A percentile compares a stretch with the other conserved stretches of the same genome.
Evolutionary conservation across 2,329 filamentous ascomycete species (phyloP).

Genomic region (Pseudogymnoascus sp.): DNA sequence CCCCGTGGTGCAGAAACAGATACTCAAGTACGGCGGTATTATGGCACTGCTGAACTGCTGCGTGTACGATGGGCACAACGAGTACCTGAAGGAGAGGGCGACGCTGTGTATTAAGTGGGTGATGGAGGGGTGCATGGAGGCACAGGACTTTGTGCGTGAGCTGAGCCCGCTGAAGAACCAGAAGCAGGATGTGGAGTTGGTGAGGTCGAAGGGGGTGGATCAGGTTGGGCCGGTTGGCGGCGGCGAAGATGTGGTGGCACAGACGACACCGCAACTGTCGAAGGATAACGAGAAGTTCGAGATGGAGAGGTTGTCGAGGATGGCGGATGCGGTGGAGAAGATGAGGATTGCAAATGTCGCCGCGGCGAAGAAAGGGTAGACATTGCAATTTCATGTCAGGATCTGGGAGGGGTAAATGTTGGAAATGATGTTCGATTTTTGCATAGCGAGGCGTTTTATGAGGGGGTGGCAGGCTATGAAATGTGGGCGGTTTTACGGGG

Average conservation of each 20-base stretch:
- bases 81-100: conserved; percentile 85
- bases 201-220: neutral
- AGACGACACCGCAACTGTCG: neutral
- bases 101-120: conserved; percentile 82
- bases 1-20: conserved; percentile 75
- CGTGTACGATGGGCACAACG: conserved; percentile 84
- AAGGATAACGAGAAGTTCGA: neutral
- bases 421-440: neutral
- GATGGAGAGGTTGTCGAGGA: neutral
- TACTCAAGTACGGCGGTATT: conserved; percentile 76
- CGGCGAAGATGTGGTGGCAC: neutral
- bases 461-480: neutral
- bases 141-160: conserved; percentile 61
- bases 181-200: conserved; percentile 7
- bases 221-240: neutral
- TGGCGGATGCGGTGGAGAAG: conserved; percentile 9
- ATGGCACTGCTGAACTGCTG: conserved; percentile 84
- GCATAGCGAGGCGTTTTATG: conserved; percentile 5
- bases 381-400: neutral
- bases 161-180: conserved; percentile 20
- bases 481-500: neutral
- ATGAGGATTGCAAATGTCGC: neutral
- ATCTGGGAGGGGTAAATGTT: neutral
- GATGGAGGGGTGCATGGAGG: conserved; percentile 64
- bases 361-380: neutral